Conservation (phyloP, 2,329 filamentous ascomycete genomes). For the Cladosporium sp. region DNA sequence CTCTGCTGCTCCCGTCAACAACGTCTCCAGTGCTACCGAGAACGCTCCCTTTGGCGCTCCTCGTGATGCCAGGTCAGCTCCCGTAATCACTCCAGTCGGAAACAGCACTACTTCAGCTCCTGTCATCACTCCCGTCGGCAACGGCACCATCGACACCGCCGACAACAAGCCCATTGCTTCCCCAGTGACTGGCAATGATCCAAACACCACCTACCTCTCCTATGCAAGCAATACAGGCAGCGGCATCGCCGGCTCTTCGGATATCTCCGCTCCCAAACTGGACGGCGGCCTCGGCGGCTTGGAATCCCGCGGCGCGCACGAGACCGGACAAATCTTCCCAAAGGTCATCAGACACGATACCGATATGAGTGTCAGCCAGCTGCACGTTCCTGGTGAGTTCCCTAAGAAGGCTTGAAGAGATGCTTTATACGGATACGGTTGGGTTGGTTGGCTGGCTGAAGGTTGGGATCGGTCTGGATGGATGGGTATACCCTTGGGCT, state of each 20-base stretch:
- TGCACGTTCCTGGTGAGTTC: constrained; percentile 70
- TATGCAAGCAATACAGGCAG: neutral
- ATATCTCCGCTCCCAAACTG: neutral
- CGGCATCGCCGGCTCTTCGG: constrained; percentile 2
- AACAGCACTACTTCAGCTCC: neutral
- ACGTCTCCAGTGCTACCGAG: too few relatives aligned
- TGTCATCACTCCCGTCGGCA: neutral
- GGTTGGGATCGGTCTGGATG: neutral
- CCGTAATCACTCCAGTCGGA: constrained; percentile 30
- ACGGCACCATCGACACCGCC: neutral
- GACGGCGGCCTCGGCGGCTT: constrained; percentile 31
- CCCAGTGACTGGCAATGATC: neutral
- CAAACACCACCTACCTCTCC: constrained; percentile 1
- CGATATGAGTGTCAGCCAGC: constrained; percentile 58
- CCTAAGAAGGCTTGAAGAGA: constrained; percentile 15
- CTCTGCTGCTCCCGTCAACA: neutral
- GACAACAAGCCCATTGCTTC: neutral
- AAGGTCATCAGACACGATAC: constrained; percentile 52
- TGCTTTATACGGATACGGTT: neutral
- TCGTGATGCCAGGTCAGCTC: neutral
- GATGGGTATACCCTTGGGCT: constrained; percentile 6
- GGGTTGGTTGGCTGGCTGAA: neutral
- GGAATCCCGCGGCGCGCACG: constrained; percentile 39
- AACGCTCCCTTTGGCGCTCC: neutral
- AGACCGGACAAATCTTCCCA: constrained; percentile 49